Percentiles rank a stretch among this genome's conserved stretches.
Evolutionary conservation across 106 monocot genomes (phyloP).

Genomic region (Dactylorhiza incarnata): DNA sequence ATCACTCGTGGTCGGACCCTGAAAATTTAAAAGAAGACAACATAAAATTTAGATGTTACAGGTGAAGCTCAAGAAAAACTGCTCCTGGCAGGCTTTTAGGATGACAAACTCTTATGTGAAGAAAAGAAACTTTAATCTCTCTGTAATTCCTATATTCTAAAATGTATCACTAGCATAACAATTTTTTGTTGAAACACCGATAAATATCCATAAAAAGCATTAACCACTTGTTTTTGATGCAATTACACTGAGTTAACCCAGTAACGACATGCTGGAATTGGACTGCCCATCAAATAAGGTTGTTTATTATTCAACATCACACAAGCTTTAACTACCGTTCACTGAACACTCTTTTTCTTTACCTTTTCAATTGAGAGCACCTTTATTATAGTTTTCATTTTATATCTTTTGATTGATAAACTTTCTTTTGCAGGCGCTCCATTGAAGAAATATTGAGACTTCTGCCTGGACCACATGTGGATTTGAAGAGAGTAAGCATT

Average conservation of each 20-base stretch:
- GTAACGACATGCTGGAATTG: not conserved
- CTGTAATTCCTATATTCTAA: not conserved
- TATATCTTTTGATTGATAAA: constrained; percentile 1
- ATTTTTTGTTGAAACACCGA: not conserved
- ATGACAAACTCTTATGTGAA: not conserved
- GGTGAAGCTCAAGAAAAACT: too few species aligned
- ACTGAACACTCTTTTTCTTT: too few species aligned
- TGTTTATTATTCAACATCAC: not conserved
- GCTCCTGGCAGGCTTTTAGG: too few species aligned
- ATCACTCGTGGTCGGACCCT: too few species aligned
- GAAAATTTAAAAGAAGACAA: too few species aligned
- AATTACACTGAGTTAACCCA: not conserved
- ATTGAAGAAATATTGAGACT: constrained; percentile 88
- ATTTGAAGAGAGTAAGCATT: constrained; percentile 77
- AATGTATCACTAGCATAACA: not conserved
- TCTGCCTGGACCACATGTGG: constrained; percentile 85
- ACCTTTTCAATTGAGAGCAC: not conserved
- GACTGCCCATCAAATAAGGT: not conserved
- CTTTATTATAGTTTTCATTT: not conserved
- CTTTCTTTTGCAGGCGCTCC: constrained; percentile 58
- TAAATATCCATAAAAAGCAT: not conserved
- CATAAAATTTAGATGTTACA: too few species aligned
- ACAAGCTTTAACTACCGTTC: not conserved
- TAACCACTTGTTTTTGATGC: not conserved
- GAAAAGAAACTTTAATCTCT: not conserved